phyloP scores from a whole-genome alignment of 1,284 basidiomycete species.

The Chalciporus sp. region DNA sequence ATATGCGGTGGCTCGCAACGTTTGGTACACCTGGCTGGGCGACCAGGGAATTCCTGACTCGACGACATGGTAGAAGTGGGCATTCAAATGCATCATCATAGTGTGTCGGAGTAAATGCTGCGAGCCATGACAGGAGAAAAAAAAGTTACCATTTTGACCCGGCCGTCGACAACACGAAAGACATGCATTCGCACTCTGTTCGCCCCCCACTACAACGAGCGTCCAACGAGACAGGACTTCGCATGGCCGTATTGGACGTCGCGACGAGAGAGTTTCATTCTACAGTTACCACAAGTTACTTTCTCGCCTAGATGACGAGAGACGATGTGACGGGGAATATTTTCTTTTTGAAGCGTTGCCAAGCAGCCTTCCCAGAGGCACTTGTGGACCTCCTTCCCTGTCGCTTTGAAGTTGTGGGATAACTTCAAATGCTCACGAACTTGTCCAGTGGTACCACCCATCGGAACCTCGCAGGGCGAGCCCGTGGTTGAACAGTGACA shows the following conservation, averaged over 20 bases:
- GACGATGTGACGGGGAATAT: constrained; percentile 2
- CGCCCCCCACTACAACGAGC: too few species aligned
- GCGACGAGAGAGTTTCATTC: neutral
- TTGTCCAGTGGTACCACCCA: too few species aligned
- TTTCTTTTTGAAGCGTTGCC: constrained; percentile 3
- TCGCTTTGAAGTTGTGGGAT: neutral
- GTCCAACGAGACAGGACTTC: neutral
- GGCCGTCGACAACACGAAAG: neutral
- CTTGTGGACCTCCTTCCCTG: neutral
- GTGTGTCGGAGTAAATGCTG: too few species aligned
- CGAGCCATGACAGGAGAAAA: too few species aligned
- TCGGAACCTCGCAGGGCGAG: too few species aligned
- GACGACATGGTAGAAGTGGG: too few species aligned
- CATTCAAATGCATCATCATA: too few species aligned
- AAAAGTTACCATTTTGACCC: too few species aligned
- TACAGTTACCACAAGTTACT: constrained; percentile 2
- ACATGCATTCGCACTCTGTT: neutral
- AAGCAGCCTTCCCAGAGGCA: constrained; percentile 5
- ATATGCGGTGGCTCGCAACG: too few species aligned
- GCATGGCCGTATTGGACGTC: neutral
- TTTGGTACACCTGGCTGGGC: too few species aligned
- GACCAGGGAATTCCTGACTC: too few species aligned
- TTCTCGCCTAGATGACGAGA: constrained; percentile 1
- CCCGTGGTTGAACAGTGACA: neutral
- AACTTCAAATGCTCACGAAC: neutral